Evolutionary conservation across 768 basidiomycete species (phyloP), one percentile per base, ranked within the genome.

Genomic region (Paxillus rubicundulus): DNA sequence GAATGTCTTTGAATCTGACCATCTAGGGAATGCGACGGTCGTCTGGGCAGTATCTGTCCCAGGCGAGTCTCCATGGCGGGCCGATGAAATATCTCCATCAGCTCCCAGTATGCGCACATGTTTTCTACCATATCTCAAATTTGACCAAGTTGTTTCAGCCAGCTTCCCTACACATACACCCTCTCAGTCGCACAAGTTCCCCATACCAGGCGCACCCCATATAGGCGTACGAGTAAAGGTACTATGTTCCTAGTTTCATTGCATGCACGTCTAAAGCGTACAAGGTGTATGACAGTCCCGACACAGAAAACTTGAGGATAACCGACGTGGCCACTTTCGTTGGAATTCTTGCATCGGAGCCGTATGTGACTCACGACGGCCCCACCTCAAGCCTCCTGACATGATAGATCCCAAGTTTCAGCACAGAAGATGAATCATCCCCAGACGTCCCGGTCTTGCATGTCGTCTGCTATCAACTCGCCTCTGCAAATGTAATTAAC

Each of bases 21-120:
- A 79, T 59, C 72, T 92, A n/a, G 73, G 75, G 52, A 87, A 90
- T 53, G 80, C 81, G 63, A 76, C 69, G 17, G 72, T 83, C 17
- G 47, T 89, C 9, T 93, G 91, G 91, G 85, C 82, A 1, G 82
- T 88, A 27, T 83, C 76, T 51, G 77, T 92, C 7, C 90, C 90
- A 2, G 86, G 84, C 20, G 77, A 89, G 62, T 76, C 79, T 43
- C 51, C 68, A 0, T 92, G 89, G 87, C 77, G 74, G 54, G 55
- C 67, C 16, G 63, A 68, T 3, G 68, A 71, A 48, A 56, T 69
- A 13, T 63, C 66, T 50, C 62, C 56, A 50, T 47, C 45, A 16
- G 41, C 49, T 16, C 45, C 62, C 34, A 54, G 50, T 61, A 47
- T 38, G 67, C 60, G 63, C 45, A 34, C 55, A 36, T 28, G 14